Evolutionary conservation across 2,329 filamentous ascomycete genomes (phyloP), one percentile per base, ranked within the genome.

Genomic region (Septoria petroselini): DNA sequence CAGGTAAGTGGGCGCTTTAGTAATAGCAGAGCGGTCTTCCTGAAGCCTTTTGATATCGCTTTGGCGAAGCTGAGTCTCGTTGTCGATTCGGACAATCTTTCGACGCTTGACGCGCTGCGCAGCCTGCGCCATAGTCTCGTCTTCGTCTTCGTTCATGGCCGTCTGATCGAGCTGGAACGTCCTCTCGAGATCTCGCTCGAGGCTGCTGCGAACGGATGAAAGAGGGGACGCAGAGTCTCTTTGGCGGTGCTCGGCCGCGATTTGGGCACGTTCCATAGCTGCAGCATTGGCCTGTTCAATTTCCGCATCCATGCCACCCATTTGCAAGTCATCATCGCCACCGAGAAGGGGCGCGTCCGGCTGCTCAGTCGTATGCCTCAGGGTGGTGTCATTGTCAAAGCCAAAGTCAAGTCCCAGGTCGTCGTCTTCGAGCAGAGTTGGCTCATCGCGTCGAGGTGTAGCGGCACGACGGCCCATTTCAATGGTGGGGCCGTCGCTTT

Each of bases 381-480:
- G 53, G 19, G 64, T 66, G 7, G 61, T 60, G 53, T 66, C 63
- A 8, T 61, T 62, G 18, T 66, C 69, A 48, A 73, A 53, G 12
- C 63, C 67, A 48, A 67, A 53, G 46, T 81, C 76, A 21, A 81
- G 65, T 35, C 74, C 75, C 27, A 83, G 67, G 49, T 75, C 76
- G 48, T 79, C 78, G 41, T 78, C 76, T 31, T 88, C 84, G 57
- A 75, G 73, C 48, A 75, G 71, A 21, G 75, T 67, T 71, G 75
- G 57, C 70, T 87, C 15, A 84, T 82, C 75, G 38, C 81, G 77
- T 18, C 60, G 55, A 4, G 64, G 59, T 12, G 81, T 76, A 3
- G 87, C 84, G 15, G 87, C 91, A 60, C 95, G 85, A 83, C 91
- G 86, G 64, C 91, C 93, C 61, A 89, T 78, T 83, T 98, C 93